Evolutionary conservation across 768 basidiomycete species (phyloP).

Genomic region (Hypholoma fasciculare): DNA sequence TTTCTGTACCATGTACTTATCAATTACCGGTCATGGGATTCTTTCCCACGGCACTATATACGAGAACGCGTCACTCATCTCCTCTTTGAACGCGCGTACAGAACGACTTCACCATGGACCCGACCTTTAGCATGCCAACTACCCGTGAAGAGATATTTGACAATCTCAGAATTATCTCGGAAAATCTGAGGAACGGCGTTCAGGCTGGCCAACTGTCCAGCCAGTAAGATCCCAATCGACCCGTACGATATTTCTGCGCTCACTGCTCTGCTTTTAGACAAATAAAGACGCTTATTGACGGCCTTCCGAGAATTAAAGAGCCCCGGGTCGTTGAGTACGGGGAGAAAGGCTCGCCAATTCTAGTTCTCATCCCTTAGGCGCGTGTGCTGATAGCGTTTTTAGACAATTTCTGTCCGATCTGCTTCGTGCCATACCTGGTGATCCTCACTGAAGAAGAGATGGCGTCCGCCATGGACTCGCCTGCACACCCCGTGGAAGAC

Average conservation of each 20-base stretch:
- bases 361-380: not conserved
- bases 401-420: conserved; percentile 80
- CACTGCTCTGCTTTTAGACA: conserved; percentile 25
- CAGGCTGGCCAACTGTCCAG: not conserved
- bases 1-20: conserved; percentile 19
- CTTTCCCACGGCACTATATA: conserved; percentile 25
- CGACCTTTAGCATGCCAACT: not conserved
- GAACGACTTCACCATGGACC: not conserved
- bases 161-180: conserved; percentile 1
- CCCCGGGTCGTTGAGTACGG: conserved; percentile 45
- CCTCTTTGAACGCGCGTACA: not conserved
- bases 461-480: conserved; percentile 75
- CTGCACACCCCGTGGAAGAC: conserved; percentile 67
- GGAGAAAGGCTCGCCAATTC: conserved; percentile 38
- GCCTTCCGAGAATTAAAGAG: conserved; percentile 50
- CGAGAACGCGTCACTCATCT: conserved; percentile 6
- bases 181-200: not conserved
- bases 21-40: conserved; percentile 19
- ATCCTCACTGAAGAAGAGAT: conserved; percentile 75
- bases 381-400: not conserved
- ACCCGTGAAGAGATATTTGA: not conserved
- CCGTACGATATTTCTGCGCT: not conserved
- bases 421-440: conserved; percentile 67
- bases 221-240: not conserved
- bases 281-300: conserved; percentile 39